phyloP scores from a whole-genome alignment of 345 rosid genomes.

The Passiflora organensis region DNA sequence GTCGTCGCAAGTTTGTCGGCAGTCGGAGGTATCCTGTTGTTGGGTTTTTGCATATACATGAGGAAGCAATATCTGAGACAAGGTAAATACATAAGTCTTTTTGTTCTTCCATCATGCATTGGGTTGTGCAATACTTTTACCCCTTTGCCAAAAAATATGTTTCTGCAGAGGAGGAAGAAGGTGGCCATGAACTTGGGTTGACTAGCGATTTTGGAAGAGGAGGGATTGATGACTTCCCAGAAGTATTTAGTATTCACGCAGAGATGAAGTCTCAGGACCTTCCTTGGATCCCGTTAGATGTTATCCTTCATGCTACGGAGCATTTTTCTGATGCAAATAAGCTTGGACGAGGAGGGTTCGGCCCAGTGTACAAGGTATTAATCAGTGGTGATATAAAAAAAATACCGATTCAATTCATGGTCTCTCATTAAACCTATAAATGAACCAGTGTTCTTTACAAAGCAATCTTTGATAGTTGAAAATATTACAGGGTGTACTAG shows the following conservation, averaged over 20 bases:
- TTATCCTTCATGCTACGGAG: neutral
- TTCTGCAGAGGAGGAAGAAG: slow-evolving; percentile 7
- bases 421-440: too few relatives aligned
- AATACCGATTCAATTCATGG: too few relatives aligned
- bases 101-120: too few relatives aligned
- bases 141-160: neutral
- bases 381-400: too few relatives aligned
- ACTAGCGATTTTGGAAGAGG: neutral
- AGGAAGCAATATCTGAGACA: slow-evolving; percentile 10
- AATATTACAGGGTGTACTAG: slow-evolving; percentile 23
- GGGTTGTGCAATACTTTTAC: neutral
- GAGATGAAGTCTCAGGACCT: slow-evolving; percentile 20
- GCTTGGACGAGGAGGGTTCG: slow-evolving; percentile 29
- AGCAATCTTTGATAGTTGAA: too few relatives aligned
- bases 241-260: neutral
- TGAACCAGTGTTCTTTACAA: too few relatives aligned
- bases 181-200: neutral
- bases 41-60: neutral
- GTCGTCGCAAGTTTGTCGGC: slow-evolving; percentile 2
- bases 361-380: slow-evolving; percentile 6
- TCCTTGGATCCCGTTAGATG: slow-evolving; percentile 20
- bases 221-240: neutral
- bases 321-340: too few relatives aligned
- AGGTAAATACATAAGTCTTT: neutral
- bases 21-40: neutral